Evolutionary conservation across 768 basidiomycete genomes (phyloP), one percentile per base, ranked within the genome.

Genomic region (Tulasnella sp.): DNA sequence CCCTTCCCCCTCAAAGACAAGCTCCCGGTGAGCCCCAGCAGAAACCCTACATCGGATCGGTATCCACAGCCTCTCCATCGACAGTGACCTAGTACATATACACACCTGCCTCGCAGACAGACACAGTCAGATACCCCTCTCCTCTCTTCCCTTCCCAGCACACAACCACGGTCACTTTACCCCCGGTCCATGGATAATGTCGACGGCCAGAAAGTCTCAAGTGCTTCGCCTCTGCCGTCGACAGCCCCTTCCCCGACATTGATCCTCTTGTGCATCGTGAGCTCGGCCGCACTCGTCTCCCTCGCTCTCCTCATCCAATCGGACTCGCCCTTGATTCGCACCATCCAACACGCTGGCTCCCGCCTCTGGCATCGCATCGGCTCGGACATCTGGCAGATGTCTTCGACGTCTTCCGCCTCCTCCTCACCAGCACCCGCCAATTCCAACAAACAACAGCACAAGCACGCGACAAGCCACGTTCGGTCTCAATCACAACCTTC

Each of bases 251-350:
- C 68, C 26, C 69, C 67, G 35, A 67, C 59, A 34, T 74, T 37
- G 26, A 37, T 69, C 41, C 37, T 73, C 39, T 34, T 71, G 22
- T 70, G 40, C 40, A 62, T 73, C 73, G 69, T 52, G 35, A 71
- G 35, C 62, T 71, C 72, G 26, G 59, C 72, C 72, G 52, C 62
- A 39, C 64, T 72, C 47, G 72, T 65, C 71, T 22, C 39, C 16
- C 47, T 72, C 64, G 71, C 69, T 35, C 44, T 66, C 64, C 63
- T 44, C 62, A 63, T 74, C 72, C 74, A 73, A 64, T 64, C 66
- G 34, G 69, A 63, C 68, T 44, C 62, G 22, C 73, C 41, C 32
- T 35, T 65, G 29, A 41, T 71, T 34, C 40, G 35, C 42, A 44
- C 71, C 42, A 67, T 72, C 65, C 40, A 36, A 47, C 63, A 47